These are phyloP conservation scores for Mycena sanguinolenta DNA, from an alignment of 768 basidiomycete genomes.

Conservation along the genomic window DNA sequence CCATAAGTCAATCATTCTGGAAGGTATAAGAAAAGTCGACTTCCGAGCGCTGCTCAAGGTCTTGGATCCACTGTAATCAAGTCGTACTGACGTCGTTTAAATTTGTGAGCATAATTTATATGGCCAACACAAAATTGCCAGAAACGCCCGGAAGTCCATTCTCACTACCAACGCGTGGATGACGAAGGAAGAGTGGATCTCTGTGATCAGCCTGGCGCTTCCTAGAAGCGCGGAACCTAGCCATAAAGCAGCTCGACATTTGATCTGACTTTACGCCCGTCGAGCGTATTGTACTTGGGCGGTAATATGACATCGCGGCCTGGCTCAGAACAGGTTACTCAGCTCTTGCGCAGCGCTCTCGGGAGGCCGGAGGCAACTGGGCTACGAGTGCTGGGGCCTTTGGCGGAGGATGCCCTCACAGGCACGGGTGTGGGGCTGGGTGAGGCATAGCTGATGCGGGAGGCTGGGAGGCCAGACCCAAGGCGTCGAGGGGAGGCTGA, in stretches of 20 bases:
- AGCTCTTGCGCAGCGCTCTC: constrained; percentile 40
- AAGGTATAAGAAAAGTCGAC: constrained; percentile 43
- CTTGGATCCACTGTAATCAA: constrained; percentile 43
- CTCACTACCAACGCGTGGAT: background rate
- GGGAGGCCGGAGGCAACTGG: no score
- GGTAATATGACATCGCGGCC: constrained; percentile 44
- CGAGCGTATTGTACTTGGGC: constrained; percentile 48
- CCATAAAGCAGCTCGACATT: constrained; percentile 41
- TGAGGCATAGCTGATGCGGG: no score
- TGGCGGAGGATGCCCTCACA: no score
- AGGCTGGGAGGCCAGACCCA: no score
- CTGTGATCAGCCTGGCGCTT: constrained; percentile 48
- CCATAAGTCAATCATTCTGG: constrained; percentile 44
- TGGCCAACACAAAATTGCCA: background rate
- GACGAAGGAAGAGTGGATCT: constrained; percentile 44
- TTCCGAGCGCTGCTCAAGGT: constrained; percentile 42
- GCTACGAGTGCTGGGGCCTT: no score
- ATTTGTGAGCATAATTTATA: no score
- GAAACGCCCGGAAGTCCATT: constrained; percentile 6
- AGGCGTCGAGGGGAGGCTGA: no score
- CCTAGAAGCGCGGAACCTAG: constrained; percentile 40
- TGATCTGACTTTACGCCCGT: constrained; percentile 34
- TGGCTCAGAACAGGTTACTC: constrained; percentile 51
- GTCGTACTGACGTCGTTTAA: no score
- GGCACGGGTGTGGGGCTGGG: no score